Percentiles rank a stretch among this genome's conserved stretches.
phyloP scores from a whole-genome alignment of 495 filamentous ascomycete genomes.

The Aspergillus biplanus region DNA sequence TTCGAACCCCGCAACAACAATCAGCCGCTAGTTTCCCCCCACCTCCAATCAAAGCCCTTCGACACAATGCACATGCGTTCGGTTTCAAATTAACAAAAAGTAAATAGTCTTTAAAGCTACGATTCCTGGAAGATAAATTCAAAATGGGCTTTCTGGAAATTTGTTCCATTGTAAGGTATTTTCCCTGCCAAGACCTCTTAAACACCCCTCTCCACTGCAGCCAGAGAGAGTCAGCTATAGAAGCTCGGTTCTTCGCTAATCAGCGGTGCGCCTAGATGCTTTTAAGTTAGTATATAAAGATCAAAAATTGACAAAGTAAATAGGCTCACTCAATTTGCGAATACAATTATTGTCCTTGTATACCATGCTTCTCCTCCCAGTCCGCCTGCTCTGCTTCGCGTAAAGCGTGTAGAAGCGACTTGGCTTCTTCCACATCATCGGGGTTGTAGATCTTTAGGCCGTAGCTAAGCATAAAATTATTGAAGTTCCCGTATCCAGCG shows the following conservation, averaged over 20 bases:
- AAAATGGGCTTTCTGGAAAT: no score
- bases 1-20: constrained; percentile 31
- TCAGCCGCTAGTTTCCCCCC: constrained; percentile 23
- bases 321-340: not conserved
- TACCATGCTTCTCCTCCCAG: not conserved
- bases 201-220: no score
- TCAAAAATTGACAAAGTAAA: not conserved
- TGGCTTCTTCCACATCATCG: constrained; percentile 12
- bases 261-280: no score
- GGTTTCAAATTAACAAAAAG: not conserved
- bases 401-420: constrained; percentile 7
- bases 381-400: constrained; percentile 11
- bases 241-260: no score
- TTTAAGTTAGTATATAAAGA: no score
- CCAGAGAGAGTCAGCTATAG: no score
- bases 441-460: constrained; percentile 12
- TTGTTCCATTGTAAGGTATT: no score
- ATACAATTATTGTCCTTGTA: not conserved
- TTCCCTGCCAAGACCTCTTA: no score
- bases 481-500: constrained; percentile 11
- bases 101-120: not conserved
- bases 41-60: not conserved
- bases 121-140: no score
- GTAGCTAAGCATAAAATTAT: constrained; percentile 20
- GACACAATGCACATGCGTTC: not conserved